phyloP scores from a whole-genome alignment of 257 asterid species.

The Ocimum tenuiflorum region DNA sequence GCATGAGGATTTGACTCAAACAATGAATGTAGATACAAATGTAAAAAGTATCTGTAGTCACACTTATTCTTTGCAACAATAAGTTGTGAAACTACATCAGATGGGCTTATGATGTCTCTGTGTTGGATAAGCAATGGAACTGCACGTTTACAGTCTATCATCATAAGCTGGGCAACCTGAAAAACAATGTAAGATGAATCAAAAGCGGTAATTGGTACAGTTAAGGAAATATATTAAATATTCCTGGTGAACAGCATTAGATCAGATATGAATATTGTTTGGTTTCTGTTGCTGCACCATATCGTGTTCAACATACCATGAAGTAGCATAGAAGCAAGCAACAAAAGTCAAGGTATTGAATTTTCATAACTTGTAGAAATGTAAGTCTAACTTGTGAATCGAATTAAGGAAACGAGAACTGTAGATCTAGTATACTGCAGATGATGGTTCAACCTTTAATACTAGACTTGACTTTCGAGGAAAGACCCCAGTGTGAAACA shows the following conservation, averaged over 20 bases:
- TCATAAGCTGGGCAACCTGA: constrained; percentile 95
- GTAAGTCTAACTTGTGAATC: not conserved
- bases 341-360: not conserved
- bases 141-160: constrained; percentile 79
- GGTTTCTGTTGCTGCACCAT: not conserved
- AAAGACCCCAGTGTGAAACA: not conserved
- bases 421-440: not conserved
- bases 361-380: constrained; percentile 4
- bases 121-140: constrained; percentile 68
- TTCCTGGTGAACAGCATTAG: not conserved
- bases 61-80: constrained; percentile 55
- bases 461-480: constrained; percentile 3
- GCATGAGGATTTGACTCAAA: constrained; percentile 76
- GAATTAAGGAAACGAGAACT: too few relatives aligned
- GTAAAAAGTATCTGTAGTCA: constrained; percentile 56
- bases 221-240: not conserved
- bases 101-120: constrained; percentile 56
- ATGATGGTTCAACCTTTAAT: not conserved
- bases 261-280: not conserved
- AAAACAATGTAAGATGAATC: constrained; percentile 22
- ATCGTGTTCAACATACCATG: constrained; percentile 1
- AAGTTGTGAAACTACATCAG: constrained; percentile 86
- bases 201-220: not conserved
- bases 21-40: constrained; percentile 67
- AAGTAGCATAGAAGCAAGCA: not conserved